Percentiles rank a stretch among this genome's conserved stretches.
Conservation (phyloP, 257 asterid species). For the Solanum pinnatisectum region DNA sequence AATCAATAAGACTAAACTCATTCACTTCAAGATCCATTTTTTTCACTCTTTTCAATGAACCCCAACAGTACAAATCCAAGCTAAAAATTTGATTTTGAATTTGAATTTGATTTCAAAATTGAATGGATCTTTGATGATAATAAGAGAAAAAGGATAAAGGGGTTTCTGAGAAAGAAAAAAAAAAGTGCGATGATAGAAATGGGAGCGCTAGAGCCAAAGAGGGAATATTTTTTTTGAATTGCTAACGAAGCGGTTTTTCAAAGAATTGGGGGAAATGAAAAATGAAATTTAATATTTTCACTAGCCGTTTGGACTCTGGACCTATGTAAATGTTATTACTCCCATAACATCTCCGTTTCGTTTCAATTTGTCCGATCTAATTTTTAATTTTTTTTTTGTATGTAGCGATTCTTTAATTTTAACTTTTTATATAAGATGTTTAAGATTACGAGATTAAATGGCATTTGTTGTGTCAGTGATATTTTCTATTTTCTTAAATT, state of each 20-base stretch:
- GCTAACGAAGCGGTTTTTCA: background rate
- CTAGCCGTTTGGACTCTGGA: background rate
- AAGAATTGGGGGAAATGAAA: background rate
- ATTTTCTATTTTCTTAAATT: background rate
- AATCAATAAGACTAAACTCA: constrained; percentile 29
- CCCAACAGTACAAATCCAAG: background rate
- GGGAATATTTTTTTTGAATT: background rate
- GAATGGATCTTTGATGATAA: background rate
- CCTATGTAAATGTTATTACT: background rate
- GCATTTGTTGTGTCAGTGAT: background rate
- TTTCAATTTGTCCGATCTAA: background rate
- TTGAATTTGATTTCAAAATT: background rate
- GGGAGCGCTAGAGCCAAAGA: background rate
- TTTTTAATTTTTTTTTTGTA: background rate
- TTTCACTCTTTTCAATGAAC: constrained; percentile 16
- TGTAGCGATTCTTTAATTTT: too few relatives aligned
- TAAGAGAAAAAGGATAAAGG: background rate
- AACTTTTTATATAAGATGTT: too few relatives aligned
- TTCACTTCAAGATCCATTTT: constrained; percentile 31
- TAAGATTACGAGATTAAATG: background rate
- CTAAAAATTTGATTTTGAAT: background rate
- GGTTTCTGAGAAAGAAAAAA: background rate
- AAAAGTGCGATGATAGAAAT: background rate
- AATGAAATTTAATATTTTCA: background rate
- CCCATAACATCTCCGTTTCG: background rate